These are phyloP conservation scores for Kwoniella dejecticola DNA, from an alignment of 768 basidiomycete genomes.

Conservation along the genomic window DNA sequence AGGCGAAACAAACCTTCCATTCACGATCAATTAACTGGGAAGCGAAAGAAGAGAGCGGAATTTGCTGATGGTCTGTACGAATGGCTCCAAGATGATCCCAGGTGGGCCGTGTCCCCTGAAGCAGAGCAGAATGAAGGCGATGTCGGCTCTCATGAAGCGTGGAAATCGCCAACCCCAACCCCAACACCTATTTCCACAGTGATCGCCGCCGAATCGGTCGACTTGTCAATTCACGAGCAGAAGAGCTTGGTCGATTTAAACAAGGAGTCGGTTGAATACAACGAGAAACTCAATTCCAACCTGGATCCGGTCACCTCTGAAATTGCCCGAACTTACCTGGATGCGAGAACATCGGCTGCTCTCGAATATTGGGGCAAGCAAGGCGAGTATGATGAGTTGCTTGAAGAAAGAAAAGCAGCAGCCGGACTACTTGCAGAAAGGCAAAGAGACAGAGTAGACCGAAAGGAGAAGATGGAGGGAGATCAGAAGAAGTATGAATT, in stretches of 20 bases:
- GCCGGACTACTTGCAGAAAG: slow-evolving; percentile 16
- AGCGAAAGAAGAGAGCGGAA: slow-evolving; percentile 9
- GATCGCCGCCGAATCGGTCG: too few species aligned
- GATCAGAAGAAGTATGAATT: neutral
- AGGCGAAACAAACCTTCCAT: neutral
- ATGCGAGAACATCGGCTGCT: slow-evolving; percentile 9
- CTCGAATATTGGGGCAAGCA: slow-evolving; percentile 27
- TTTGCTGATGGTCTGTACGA: slow-evolving; percentile 18
- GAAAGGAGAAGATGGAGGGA: slow-evolving; percentile 4
- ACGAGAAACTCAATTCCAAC: neutral
- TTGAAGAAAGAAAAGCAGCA: slow-evolving; percentile 20
- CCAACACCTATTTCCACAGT: neutral
- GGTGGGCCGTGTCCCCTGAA: neutral
- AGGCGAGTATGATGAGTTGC: slow-evolving; percentile 15
- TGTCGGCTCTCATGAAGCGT: neutral
- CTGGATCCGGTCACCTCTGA: neutral
- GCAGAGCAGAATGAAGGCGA: neutral
- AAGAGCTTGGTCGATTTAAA: neutral
- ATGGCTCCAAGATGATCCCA: slow-evolving; percentile 9
- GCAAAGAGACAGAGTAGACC: slow-evolving; percentile 17
- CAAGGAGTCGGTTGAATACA: neutral
- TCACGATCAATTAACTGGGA: neutral
- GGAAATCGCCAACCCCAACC: neutral
- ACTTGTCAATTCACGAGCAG: too few species aligned
- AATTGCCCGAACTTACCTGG: slow-evolving; percentile 13